A percentile compares a stretch with the other conserved stretches of the same genome.
Evolutionary conservation across 2,329 filamentous ascomycete species (phyloP).

Genomic region (Fusarium nematophilum): DNA sequence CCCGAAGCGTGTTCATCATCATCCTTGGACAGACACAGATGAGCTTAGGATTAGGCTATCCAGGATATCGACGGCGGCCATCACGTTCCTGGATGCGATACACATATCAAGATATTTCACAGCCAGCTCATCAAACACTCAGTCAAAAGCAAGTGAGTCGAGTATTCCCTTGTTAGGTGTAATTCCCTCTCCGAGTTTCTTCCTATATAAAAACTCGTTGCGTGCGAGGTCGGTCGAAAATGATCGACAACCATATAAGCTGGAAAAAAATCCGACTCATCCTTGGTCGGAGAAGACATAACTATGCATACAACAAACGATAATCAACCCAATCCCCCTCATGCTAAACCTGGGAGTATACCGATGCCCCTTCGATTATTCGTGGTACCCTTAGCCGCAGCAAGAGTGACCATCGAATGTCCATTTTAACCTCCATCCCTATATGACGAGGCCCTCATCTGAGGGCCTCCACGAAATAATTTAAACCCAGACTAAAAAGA

Average conservation of each 20-base stretch:
- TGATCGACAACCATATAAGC: constrained; percentile 18
- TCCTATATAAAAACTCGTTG: constrained; percentile 24
- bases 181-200: constrained; percentile 18
- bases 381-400: not conserved
- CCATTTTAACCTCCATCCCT: constrained; percentile 20
- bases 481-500: constrained; percentile 1
- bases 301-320: constrained; percentile 27
- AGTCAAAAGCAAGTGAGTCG: not conserved
- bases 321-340: constrained; percentile 14
- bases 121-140: constrained; percentile 2
- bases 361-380: constrained; percentile 6
- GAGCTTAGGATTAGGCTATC: too few relatives aligned
- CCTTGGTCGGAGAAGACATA: constrained; percentile 19
- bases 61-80: too few relatives aligned
- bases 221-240: constrained; percentile 13
- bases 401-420: constrained; percentile 5
- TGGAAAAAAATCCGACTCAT: constrained; percentile 12
- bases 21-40: too few relatives aligned
- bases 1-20: too few relatives aligned
- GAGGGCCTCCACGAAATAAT: constrained; percentile 8
- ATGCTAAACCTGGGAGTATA: constrained; percentile 9
- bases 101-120: not conserved
- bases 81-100: not conserved
- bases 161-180: constrained; percentile 20
- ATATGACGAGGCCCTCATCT: constrained; percentile 4